Evolutionary conservation across 1,284 basidiomycete species (phyloP).

Genomic region (Tylopilus sp.): DNA sequence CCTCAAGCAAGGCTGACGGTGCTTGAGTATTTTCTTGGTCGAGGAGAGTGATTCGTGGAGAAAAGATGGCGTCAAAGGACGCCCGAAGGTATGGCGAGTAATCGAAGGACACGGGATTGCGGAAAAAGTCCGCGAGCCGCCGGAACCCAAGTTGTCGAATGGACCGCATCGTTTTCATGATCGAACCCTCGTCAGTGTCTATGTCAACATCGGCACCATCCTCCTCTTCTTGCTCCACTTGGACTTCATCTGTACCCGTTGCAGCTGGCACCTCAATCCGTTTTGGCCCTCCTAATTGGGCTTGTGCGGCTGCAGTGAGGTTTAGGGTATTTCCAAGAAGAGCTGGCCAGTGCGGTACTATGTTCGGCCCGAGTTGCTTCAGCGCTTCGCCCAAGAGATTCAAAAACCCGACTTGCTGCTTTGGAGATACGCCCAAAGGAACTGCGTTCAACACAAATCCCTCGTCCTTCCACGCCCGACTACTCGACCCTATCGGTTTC

Average conservation of each 20-base stretch:
- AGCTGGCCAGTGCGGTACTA: conserved; percentile 77
- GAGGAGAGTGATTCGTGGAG: conserved; percentile 83
- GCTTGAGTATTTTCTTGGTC: conserved; percentile 93
- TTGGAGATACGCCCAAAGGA: conserved; percentile 57
- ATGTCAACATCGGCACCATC: conserved; percentile 40
- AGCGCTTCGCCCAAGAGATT: conserved; percentile 88
- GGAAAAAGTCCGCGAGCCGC: conserved; percentile 92
- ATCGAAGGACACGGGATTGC: conserved; percentile 76
- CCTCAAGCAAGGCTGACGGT: conserved; percentile 90
- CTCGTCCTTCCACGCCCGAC: conserved; percentile 34
- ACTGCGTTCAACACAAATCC: conserved; percentile 45
- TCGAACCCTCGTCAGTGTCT: conserved; percentile 48
- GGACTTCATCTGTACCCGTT: conserved; percentile 42
- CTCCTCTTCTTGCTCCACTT: conserved; percentile 46
- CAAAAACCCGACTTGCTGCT: conserved; percentile 88
- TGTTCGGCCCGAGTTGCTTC: conserved; percentile 80
- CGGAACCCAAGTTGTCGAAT: conserved; percentile 89
- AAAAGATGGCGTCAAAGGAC: conserved; percentile 82
- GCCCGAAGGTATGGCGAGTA: conserved; percentile 78
- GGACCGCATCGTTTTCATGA: conserved; percentile 62
- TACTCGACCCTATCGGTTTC: conserved; percentile 69
- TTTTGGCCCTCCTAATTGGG: conserved; percentile 37
- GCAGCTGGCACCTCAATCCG: conserved; percentile 18
- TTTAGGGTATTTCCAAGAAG: conserved; percentile 77
- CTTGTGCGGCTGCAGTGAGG: conserved; percentile 75